Conservation (phyloP, 1,139 yeast genomes). For the Zygosaccharomyces pseudobailii region DNA sequence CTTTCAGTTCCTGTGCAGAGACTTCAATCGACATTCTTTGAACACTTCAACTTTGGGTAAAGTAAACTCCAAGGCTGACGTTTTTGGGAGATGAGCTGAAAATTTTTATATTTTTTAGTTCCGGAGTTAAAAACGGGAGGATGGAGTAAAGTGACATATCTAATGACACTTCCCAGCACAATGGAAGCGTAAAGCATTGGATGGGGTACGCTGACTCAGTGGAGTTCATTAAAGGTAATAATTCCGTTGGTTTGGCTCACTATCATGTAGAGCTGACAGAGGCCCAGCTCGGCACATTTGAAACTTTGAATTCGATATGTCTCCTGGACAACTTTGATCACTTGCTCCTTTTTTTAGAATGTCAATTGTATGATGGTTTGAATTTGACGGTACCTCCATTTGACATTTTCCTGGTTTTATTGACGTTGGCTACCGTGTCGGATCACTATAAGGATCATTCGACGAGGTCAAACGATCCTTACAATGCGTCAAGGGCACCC, state of each 20-base stretch:
- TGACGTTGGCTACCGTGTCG: constrained; percentile 27
- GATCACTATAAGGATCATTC: constrained; percentile 19
- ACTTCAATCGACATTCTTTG: constrained; percentile 33
- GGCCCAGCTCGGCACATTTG: constrained; percentile 21
- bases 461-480: constrained; percentile 25
- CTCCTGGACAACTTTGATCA: constrained; percentile 28
- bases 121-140: not conserved
- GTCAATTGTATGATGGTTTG: constrained; percentile 10
- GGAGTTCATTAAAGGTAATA: constrained; percentile 12
- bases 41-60: not conserved
- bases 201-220: constrained; percentile 11
- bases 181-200: not conserved
- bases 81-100: constrained; percentile 3
- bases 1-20: constrained; percentile 56
- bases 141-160: no score
- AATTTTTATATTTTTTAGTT: constrained; percentile 2
- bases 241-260: constrained; percentile 15
- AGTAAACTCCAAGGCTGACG: not conserved
- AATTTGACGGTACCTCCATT: constrained; percentile 24
- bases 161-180: not conserved
- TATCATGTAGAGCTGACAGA: constrained; percentile 28
- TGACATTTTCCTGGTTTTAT: constrained; percentile 26
- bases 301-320: constrained; percentile 27
- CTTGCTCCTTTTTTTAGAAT: constrained; percentile 24
- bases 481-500: constrained; percentile 21